Conservation (phyloP, 768 basidiomycete species). For the Fibroporia radiculosa region DNA sequence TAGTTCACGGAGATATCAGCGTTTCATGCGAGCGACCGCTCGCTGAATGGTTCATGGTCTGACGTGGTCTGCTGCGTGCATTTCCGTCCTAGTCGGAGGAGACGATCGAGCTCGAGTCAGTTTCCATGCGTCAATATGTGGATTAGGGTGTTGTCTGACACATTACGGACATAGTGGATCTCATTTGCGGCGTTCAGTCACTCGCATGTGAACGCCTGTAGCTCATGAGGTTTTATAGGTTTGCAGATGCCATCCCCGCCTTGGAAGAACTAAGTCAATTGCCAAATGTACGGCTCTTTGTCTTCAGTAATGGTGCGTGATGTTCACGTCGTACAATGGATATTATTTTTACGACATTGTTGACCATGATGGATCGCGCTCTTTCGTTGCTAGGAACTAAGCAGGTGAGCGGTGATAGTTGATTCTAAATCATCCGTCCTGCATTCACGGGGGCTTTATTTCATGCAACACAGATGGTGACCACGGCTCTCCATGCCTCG, state of each 20-base stretch:
- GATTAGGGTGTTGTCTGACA: no score
- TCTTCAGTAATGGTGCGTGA: conserved; percentile 24
- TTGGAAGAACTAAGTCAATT: conserved; percentile 11
- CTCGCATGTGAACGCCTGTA: neutral
- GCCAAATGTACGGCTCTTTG: conserved; percentile 10
- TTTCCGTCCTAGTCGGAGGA: no score
- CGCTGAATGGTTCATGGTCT: no score
- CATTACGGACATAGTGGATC: no score
- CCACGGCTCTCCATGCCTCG: conserved; percentile 11
- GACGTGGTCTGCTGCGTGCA: no score
- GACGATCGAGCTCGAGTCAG: no score
- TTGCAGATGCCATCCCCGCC: conserved; percentile 16
- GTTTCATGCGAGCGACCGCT: no score
- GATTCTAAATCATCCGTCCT: no score
- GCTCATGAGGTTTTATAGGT: conserved; percentile 9
- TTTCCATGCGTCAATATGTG: no score
- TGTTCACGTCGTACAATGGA: neutral
- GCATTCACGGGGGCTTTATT: neutral
- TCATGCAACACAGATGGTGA: conserved; percentile 17
- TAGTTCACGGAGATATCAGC: no score
- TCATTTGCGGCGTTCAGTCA: no score
- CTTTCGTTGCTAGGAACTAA: neutral
- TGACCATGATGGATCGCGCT: neutral
- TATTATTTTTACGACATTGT: neutral
- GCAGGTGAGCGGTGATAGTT: no score